Base-by-base conservation (phyloP, 2,329 filamentous ascomycete species). In the Ophiostoma quercus region DNA sequence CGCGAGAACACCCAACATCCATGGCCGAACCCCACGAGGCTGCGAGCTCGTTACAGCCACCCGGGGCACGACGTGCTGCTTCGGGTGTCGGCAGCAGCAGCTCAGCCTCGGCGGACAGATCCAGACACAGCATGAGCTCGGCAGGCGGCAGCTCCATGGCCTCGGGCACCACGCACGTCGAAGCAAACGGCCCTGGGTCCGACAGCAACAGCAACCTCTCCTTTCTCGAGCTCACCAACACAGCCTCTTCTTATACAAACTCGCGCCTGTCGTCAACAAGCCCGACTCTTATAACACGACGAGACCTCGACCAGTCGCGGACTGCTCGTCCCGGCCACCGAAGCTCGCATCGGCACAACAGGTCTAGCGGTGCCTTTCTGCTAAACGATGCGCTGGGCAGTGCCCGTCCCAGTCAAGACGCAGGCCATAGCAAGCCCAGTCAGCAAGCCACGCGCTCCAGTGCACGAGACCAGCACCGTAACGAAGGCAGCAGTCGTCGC, bases 311-410 rank as follows among this genome's bases (percentile, higher is more conserved):
- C 25, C 34, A 19, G 34, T 7, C 62, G 19, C 34, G 62, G 34
- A 9, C 39, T 11, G 25, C 16, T 57, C 16, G 65, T 14, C 43
- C 32, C 2, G 37, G 39, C 65, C 69, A 69, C 54, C 69, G 67
- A 16, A 60, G 67, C 11, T 29, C 67, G 14, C 71, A 72, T 57
- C 68, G 69, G 12, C 69, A 70, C 34, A 77, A 80, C 39, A 80
- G 83, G 19, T 79, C 83, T 6, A 81, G 79, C 72, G 82, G 84
- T 66, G 82, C 81, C 8, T 87, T 87, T 74, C 79, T 87, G 68
- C 79, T 87, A 16, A 78, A 81, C 39, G 83, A 84, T 72, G 75
- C 80, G 2, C 75, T 83, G 25, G 70, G 75, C 39, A 75, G 76
- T 63, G 76, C 76, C 7, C 29, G 43, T 43, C 12, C 67, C 11